Base-by-base conservation (phyloP, 75 land plant species). In the Chamaecyparis obtusa region DNA sequence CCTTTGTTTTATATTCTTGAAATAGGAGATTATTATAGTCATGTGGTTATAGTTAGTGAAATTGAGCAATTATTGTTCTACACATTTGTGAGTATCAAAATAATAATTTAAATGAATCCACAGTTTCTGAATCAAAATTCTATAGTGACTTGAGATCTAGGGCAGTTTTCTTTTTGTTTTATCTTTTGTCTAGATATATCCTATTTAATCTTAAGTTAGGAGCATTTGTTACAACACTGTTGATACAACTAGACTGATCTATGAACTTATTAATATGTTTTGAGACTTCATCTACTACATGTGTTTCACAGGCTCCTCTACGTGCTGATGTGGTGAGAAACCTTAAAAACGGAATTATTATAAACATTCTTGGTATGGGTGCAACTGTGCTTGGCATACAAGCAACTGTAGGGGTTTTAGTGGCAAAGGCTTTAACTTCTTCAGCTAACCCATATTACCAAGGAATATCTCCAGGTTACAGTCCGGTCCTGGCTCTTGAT, bases 401-500 rank as follows among this genome's bases (percentile, higher is more conserved):
- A 91, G 99, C 99, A 27, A 98, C 99, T 55, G 96, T 98, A n/a
- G 99, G 99, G 15, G 83, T 92, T 39, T 86, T 98, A 79, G 99
- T 98, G 86, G 99, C 97, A 48, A 98, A 98, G 90, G 98, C 99
- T 86, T 95, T 98, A 64, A 97, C 99, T 51, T 87, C 99, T 55
- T 96, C 99, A 49, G 95, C 93, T 54, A 90, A 86, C 78, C 99
- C 99, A 9, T 97, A 92, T 82, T 92, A 94, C 72, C 99, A 98
- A 88, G 97, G 96, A 46, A 84, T 94, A 17, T 82, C 95, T 77
- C 91, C 96, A 84, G 96, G 95, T 30, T 92, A 90, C 88, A 97
- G 95, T 86, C 99, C 99, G 16, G 99, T 98, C 57, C 92, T 97
- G 84, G 99, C 99, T n/a, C 95, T 98, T 86, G 99, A 98, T 90